A percentile compares a stretch with the other conserved stretches of the same genome.
Conservation (phyloP, 176 grass and related monocot genomes). For the Eleusine indica region DNA sequence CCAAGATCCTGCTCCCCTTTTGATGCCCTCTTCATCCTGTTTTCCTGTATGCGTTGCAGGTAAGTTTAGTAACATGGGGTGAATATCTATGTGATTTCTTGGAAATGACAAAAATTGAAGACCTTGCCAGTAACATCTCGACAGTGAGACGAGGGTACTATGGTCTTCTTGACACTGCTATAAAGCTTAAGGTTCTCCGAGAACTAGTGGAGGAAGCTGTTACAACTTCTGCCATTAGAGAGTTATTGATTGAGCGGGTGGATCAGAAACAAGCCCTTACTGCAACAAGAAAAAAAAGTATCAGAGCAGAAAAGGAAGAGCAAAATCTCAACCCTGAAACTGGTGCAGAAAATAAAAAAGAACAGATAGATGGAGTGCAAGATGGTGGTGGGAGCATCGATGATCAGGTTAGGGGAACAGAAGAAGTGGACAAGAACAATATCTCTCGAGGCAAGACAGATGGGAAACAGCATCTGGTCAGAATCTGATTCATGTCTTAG, state of each 20-base stretch:
- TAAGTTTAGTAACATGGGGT: conserved; percentile 65
- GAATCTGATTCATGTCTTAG: background rate
- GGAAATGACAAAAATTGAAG: conserved; percentile 55
- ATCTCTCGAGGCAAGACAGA: conserved; percentile 35
- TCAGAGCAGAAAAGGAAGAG: conserved; percentile 57
- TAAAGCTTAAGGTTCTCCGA: conserved; percentile 65
- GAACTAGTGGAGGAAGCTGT: conserved; percentile 75
- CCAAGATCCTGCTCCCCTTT: conserved; percentile 2
- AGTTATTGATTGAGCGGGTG: conserved; percentile 63
- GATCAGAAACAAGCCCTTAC: conserved; percentile 61
- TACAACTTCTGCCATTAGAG: conserved; percentile 62
- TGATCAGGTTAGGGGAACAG: conserved; percentile 31
- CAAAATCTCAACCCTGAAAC: conserved; percentile 41
- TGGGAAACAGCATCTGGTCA: conserved; percentile 42
- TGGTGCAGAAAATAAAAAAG: conserved; percentile 36
- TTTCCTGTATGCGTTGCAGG: conserved; percentile 48
- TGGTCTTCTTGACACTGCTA: conserved; percentile 69
- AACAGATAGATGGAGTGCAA: conserved; percentile 39
- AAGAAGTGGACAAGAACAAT: conserved; percentile 31
- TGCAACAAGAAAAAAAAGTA: conserved; percentile 59
- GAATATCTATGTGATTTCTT: conserved; percentile 83
- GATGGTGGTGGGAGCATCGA: conserved; percentile 27
- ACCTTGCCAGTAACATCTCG: conserved; percentile 47
- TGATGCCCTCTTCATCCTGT: conserved; percentile 10
- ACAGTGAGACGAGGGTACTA: conserved; percentile 70